A percentile compares a stretch with the other conserved stretches of the same genome.
Evolutionary conservation across 2,329 filamentous ascomycete genomes (phyloP).

Genomic region (Fusarium acutatum): DNA sequence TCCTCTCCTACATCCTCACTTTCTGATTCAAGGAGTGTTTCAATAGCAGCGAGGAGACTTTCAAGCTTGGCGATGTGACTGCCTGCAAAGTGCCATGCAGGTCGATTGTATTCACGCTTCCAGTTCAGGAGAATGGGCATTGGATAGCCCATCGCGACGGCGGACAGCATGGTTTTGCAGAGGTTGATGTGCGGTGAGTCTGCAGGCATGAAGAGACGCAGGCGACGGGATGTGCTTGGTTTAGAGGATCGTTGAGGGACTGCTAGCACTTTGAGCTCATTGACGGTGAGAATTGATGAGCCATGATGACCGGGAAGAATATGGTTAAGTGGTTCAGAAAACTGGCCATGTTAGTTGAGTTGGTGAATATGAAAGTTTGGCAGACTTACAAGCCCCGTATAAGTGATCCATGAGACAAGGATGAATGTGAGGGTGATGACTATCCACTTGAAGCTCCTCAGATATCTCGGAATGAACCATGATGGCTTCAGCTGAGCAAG

Average conservation of each 20-base stretch:
- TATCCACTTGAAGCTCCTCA: conserved; percentile 11
- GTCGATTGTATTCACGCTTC: conserved; percentile 49
- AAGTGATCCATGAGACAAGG: conserved; percentile 17
- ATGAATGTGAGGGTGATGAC: not conserved
- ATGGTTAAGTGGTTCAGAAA: not conserved
- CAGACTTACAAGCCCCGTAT: not conserved
- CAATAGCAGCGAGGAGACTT: conserved; percentile 44
- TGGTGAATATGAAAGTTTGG: rapidly evolving
- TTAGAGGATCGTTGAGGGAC: not conserved
- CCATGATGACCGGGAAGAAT: not conserved
- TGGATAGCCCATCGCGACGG: conserved; percentile 50
- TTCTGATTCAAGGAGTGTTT: conserved; percentile 38
- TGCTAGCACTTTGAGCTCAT: conserved; percentile 14
- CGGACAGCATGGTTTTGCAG: conserved; percentile 51
- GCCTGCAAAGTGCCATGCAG: conserved; percentile 49
- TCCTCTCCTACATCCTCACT: conserved; percentile 37
- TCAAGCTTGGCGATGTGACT: conserved; percentile 52
- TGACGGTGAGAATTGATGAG: not conserved
- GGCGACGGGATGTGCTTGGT: conserved; percentile 31
- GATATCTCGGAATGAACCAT: not conserved
- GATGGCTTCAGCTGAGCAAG: not conserved
- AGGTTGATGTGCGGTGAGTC: conserved; percentile 49
- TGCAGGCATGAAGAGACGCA: conserved; percentile 52
- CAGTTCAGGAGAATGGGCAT: conserved; percentile 50
- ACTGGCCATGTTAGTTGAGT: conserved; percentile 13